Evolutionary conservation across 768 basidiomycete species (phyloP).

Genomic region (Cystobasidium onofrii): DNA sequence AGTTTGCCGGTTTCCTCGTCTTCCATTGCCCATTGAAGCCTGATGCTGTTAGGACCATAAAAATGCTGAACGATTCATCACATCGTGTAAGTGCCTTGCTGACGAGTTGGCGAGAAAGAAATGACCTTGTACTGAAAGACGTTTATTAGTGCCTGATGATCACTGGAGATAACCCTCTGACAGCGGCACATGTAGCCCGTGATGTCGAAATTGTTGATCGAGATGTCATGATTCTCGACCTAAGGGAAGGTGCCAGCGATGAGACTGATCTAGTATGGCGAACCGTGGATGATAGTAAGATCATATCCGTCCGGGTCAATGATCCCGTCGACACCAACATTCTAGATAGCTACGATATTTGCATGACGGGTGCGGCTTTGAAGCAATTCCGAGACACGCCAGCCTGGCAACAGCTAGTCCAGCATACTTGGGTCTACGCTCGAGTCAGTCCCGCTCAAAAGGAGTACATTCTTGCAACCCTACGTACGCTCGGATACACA

Average conservation of each 20-base stretch:
- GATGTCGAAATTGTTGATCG: slow-evolving; percentile 97
- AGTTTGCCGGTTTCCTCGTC: slow-evolving; percentile 91
- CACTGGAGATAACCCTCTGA: slow-evolving; percentile 95
- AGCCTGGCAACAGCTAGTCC: slow-evolving; percentile 62
- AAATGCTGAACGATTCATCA: slow-evolving; percentile 90
- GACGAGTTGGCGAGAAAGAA: background rate
- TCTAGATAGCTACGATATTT: slow-evolving; percentile 85
- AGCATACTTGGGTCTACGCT: slow-evolving; percentile 96
- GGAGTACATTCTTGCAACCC: slow-evolving; percentile 82
- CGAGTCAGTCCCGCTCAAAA: slow-evolving; percentile 94
- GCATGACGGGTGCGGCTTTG: slow-evolving; percentile 88
- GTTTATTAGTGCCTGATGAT: slow-evolving; percentile 85
- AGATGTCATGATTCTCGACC: slow-evolving; percentile 82
- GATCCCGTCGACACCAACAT: slow-evolving; percentile 68
- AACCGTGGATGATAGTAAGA: slow-evolving; percentile 79
- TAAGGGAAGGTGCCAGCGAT: slow-evolving; percentile 67
- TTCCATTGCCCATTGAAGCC: slow-evolving; percentile 96
- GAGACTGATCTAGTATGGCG: slow-evolving; percentile 84
- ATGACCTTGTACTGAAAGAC: background rate
- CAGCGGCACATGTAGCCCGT: slow-evolving; percentile 87
- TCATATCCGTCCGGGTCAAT: slow-evolving; percentile 74
- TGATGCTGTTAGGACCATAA: slow-evolving; percentile 80
- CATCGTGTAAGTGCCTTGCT: slow-evolving; percentile 67
- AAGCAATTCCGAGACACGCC: slow-evolving; percentile 68
- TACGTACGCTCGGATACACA: slow-evolving; percentile 78